phyloP scores from a whole-genome alignment of 2,329 filamentous ascomycete species.

The Celoporthe dispersa region DNA sequence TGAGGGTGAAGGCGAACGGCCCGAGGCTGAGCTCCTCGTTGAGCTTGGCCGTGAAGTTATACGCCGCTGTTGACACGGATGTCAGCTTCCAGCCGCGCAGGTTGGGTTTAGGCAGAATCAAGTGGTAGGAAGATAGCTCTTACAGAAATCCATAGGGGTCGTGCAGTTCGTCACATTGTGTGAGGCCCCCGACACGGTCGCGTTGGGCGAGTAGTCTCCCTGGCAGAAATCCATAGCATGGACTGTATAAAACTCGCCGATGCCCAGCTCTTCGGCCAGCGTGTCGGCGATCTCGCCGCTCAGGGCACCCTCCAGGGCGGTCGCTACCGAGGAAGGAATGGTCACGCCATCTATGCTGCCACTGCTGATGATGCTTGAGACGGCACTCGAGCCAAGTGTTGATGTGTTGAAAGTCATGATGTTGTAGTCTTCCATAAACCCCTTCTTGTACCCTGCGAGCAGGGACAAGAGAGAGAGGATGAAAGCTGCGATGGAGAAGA shows the following conservation, averaged over 20 bases:
- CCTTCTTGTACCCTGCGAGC: slow-evolving; percentile 43
- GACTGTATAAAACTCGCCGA: slow-evolving; percentile 40
- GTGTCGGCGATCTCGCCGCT: slow-evolving; percentile 30
- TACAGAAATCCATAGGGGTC: slow-evolving; percentile 31
- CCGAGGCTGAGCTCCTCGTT: slow-evolving; percentile 32
- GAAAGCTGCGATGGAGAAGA: slow-evolving; percentile 42
- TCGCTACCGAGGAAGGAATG: slow-evolving; percentile 26
- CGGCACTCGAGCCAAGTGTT: slow-evolving; percentile 44
- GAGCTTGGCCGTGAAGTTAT: slow-evolving; percentile 31
- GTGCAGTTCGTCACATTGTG: slow-evolving; percentile 37
- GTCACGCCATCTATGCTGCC: slow-evolving; percentile 4
- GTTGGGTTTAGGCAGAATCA: not conserved
- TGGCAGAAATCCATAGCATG: slow-evolving; percentile 39
- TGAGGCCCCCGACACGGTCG: slow-evolving; percentile 30
- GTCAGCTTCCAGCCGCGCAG: not conserved
- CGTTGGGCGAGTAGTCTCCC: slow-evolving; percentile 36
- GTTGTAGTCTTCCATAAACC: slow-evolving; percentile 43
- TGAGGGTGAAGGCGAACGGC: slow-evolving; percentile 30
- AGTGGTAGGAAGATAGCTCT: not conserved
- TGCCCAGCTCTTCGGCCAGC: slow-evolving; percentile 36
- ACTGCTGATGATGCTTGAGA: slow-evolving; percentile 29
- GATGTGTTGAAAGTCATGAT: slow-evolving; percentile 49
- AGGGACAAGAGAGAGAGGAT: slow-evolving; percentile 42
- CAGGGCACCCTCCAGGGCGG: slow-evolving; percentile 30
- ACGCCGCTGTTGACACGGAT: slow-evolving; percentile 14